Conservation (phyloP, 2,329 filamentous ascomycete genomes). For the Colletotrichum tabaci region DNA sequence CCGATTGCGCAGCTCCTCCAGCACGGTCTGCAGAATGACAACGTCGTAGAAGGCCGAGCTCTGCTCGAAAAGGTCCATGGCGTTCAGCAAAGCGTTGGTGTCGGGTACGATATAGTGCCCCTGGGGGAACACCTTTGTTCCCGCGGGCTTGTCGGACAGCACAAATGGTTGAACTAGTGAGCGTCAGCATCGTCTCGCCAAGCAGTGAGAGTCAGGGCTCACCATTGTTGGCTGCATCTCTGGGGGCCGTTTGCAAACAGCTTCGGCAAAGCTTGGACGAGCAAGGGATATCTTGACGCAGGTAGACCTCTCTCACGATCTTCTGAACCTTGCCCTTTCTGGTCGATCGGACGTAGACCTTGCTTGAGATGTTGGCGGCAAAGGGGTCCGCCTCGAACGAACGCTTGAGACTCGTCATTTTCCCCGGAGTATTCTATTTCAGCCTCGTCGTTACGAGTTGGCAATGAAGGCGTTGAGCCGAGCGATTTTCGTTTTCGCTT, state of each 20-base stretch:
- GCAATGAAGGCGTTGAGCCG: constrained; percentile 10
- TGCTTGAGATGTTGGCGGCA: constrained; percentile 88
- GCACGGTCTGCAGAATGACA: constrained; percentile 94
- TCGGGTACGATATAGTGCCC: constrained; percentile 97
- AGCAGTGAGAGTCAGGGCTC: constrained; percentile 46
- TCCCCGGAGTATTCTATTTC: constrained; percentile 19
- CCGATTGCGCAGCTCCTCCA: constrained; percentile 95
- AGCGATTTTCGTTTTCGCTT: background rate
- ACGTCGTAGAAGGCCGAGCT: constrained; percentile 95
- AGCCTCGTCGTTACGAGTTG: constrained; percentile 15
- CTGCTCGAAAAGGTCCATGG: constrained; percentile 97
- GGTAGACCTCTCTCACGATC: constrained; percentile 96
- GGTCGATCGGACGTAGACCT: constrained; percentile 94
- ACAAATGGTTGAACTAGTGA: constrained; percentile 82
- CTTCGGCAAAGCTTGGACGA: constrained; percentile 88
- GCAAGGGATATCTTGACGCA: constrained; percentile 97
- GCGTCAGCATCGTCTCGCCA: background rate
- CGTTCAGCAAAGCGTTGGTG: constrained; percentile 94
- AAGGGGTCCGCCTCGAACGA: constrained; percentile 66
- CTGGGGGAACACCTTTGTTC: constrained; percentile 84
- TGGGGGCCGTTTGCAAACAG: constrained; percentile 82
- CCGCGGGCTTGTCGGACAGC: constrained; percentile 89
- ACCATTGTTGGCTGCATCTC: constrained; percentile 85
- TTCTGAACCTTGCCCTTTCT: constrained; percentile 98
- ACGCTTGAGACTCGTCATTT: constrained; percentile 78